Evolutionary conservation across 2,329 filamentous ascomycete genomes (phyloP), one percentile per base, ranked within the genome.

Genomic region (Penicillium verrucosum): DNA sequence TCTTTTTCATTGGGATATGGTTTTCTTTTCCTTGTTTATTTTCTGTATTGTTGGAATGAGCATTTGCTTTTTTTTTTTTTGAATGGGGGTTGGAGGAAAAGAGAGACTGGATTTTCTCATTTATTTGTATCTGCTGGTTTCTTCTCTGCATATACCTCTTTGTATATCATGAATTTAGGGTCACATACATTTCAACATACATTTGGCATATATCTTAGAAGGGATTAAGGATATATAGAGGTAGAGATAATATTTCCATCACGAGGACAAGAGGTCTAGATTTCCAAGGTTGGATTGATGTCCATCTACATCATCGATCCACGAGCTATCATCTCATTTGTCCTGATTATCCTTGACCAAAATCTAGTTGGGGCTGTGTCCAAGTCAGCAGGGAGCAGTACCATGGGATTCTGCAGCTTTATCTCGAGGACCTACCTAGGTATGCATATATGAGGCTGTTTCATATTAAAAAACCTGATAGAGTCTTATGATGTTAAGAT

Each of bases 151-250:
- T 40, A 53, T 53, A 48, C 51, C 14, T 25, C 5, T 43, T 6
- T 47, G 32, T 48, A 53, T 53, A 47, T 53, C 45, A 47, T 27
- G 50, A 36, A 53, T 25, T 25, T 32, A 32, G 3, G 14, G 36
- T 48, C 41, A 37, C 50, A 25, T 47, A 53, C 25, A 38, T 25
- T n/a, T 52, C 18, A 27, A 45, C 23, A 34, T 30, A 48, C 32
- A 48, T 36, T 30, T 30, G 29, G 27, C 21, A 42, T 16, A 25
- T 42, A 25, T 23, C 2, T 40, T 8, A 7, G n/a, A 3, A 18
- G n/a, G 18, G 18, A 10, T 38, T 7, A 14, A 18, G 1, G 1
- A 18, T n/a, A 18, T n/a, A 10, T n/a, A 11, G 21, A 9, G 11
- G 4, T 14, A 12, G 6, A 23, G 11, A 41, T 23, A 41, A 8